Evolutionary conservation across 2,329 filamentous ascomycete genomes (phyloP).

Genomic region (Talaromyces sp.): DNA sequence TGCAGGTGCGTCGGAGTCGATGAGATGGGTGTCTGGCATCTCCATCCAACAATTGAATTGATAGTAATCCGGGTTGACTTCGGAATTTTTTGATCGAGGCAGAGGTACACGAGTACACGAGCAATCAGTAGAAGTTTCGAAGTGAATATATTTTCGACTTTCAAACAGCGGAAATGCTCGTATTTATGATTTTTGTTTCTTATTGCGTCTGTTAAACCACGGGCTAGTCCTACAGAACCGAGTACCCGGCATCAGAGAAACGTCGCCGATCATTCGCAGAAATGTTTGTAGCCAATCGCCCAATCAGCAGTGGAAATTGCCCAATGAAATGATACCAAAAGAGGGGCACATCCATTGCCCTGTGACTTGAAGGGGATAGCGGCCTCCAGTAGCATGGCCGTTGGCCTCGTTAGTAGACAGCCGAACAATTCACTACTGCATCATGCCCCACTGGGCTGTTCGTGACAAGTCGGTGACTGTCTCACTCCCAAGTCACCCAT

Average conservation of each 20-base stretch:
- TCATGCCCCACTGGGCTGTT: neutral
- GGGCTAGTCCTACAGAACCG: neutral
- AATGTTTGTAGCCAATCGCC: neutral
- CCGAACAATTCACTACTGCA: neutral
- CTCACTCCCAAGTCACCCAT: neutral
- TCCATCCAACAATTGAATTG: conserved; percentile 14
- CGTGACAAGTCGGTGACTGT: conserved; percentile 3
- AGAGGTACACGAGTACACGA: neutral
- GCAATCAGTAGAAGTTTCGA: neutral
- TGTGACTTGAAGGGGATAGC: conserved; percentile 3
- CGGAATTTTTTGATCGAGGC: neutral
- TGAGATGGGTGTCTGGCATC: conserved; percentile 19
- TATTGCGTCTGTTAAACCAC: neutral
- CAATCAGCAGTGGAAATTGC: neutral
- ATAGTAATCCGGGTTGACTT: neutral
- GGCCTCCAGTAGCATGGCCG: neutral
- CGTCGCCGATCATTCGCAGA: neutral
- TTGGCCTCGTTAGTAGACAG: neutral
- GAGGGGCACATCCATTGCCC: neutral
- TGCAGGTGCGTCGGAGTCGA: conserved; percentile 9
- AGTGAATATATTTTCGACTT: neutral
- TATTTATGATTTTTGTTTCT: conserved; percentile 11
- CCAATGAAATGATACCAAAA: neutral
- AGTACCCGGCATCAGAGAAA: neutral
- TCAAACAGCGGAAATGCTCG: neutral